These are phyloP conservation scores for Acaromyces ingoldii DNA, from an alignment of 1,284 basidiomycete genomes.

Conservation along the genomic window DNA sequence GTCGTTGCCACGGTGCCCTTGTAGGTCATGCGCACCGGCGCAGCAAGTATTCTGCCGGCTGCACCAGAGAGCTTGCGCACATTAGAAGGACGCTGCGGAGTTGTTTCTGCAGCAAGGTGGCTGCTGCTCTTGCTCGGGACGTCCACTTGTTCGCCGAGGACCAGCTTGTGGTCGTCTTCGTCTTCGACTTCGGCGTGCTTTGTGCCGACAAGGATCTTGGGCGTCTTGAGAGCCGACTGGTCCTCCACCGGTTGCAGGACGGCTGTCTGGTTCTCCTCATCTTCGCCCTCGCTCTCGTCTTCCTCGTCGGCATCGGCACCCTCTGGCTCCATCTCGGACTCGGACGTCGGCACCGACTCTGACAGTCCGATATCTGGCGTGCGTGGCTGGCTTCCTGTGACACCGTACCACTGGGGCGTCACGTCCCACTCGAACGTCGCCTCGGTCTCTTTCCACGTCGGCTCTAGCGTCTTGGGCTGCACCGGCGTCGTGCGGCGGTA, in stretches of 20 bases:
- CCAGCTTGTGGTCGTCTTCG: too few relatives aligned
- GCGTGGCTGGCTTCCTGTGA: slow-evolving; percentile 54
- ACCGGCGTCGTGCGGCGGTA: slow-evolving; percentile 71
- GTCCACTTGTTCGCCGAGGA: too few relatives aligned
- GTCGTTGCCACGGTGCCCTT: slow-evolving; percentile 28
- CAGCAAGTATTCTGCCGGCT: slow-evolving; percentile 29
- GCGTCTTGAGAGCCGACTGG: background rate
- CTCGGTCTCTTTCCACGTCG: slow-evolving; percentile 58
- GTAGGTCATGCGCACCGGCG: slow-evolving; percentile 24
- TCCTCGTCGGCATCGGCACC: background rate
- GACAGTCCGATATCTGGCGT: background rate
- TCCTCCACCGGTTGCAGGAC: background rate
- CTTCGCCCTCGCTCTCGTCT: too few relatives aligned
- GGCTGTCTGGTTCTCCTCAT: background rate
- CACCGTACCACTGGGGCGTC: slow-evolving; percentile 31
- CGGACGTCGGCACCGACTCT: background rate
- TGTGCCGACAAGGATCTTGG: background rate
- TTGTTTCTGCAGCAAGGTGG: too few relatives aligned
- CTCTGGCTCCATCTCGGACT: slow-evolving; percentile 40
- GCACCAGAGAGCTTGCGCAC: slow-evolving; percentile 20
- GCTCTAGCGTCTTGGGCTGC: slow-evolving; percentile 72
- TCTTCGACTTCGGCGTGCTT: background rate
- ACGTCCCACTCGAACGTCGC: slow-evolving; percentile 33
- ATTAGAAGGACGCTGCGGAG: slow-evolving; percentile 4
- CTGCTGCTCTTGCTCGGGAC: background rate